Conservation (phyloP, 225 moss, liverwort and hornwort genomes). For the Ulota crispa region DNA sequence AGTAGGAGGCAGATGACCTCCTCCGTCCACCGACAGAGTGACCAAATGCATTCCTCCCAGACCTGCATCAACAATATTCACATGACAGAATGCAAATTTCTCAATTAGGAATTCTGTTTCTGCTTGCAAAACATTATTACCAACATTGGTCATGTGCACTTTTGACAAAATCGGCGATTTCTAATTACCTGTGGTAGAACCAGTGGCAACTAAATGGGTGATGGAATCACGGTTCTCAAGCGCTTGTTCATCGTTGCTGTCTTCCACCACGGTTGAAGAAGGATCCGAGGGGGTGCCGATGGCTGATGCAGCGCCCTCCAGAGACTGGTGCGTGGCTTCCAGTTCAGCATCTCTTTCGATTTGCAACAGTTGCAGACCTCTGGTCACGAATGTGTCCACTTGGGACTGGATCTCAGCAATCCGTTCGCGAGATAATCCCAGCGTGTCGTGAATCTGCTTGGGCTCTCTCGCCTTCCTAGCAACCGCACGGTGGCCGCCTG, state of each 20-base stretch:
- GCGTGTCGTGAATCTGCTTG: slow-evolving; percentile 62
- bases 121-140: not conserved
- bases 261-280: slow-evolving; percentile 30
- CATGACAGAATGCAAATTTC: not conserved
- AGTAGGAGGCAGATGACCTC: slow-evolving; percentile 79
- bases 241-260: slow-evolving; percentile 57
- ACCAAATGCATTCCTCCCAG: slow-evolving; percentile 97
- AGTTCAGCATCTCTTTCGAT: slow-evolving; percentile 89
- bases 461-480: slow-evolving; percentile 64
- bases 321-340: slow-evolving; percentile 88
- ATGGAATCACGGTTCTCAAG: slow-evolving; percentile 78
- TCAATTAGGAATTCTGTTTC: not conserved
- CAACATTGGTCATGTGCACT: too few species aligned
- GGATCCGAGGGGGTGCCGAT: slow-evolving; percentile 32
- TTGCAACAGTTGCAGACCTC: slow-evolving; percentile 72
- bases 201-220: slow-evolving; percentile 66
- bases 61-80: slow-evolving; percentile 38
- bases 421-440: slow-evolving; percentile 67
- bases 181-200: slow-evolving; percentile 83
- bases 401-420: slow-evolving; percentile 64
- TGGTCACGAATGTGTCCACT: slow-evolving; percentile 68
- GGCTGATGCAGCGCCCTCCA: slow-evolving; percentile 67
- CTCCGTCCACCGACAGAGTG: slow-evolving; percentile 67
- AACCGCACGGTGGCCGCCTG: slow-evolving; percentile 78
- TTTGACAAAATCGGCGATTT: not conserved